Conservation (phyloP, 2,329 filamentous ascomycete genomes). For the Aspergillus puulaauensis region DNA sequence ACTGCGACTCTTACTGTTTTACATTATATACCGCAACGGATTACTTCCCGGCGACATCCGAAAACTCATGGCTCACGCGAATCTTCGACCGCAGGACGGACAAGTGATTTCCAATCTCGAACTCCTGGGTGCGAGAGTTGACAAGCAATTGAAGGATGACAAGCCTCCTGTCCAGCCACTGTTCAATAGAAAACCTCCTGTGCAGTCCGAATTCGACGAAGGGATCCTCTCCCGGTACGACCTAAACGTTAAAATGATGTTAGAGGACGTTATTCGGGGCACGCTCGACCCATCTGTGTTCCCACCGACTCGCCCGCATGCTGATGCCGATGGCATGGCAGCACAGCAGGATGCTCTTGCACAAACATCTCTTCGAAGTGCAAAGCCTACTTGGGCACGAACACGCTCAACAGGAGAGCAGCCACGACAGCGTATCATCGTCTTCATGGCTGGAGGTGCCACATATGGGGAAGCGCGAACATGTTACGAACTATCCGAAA, state of each 20-base stretch:
- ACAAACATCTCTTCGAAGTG: conserved; percentile 78
- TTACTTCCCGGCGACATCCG: conserved; percentile 80
- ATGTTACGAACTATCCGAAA: conserved; percentile 81
- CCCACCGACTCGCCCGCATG: conserved; percentile 70
- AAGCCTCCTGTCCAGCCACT: conserved; percentile 65
- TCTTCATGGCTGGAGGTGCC: conserved; percentile 93
- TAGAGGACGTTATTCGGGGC: conserved; percentile 71
- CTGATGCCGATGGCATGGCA: conserved; percentile 45
- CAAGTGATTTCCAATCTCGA: conserved; percentile 73
- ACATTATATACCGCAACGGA: conserved; percentile 81
- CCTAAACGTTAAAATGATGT: conserved; percentile 75
- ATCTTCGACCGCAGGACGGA: conserved; percentile 71
- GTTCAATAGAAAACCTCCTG: conserved; percentile 66
- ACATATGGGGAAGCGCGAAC: conserved; percentile 86
- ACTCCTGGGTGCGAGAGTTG: conserved; percentile 73
- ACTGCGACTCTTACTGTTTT: conserved; percentile 80
- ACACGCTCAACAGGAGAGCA: conserved; percentile 72
- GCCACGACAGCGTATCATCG: conserved; percentile 83
- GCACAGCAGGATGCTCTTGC: conserved; percentile 51
- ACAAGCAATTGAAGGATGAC: conserved; percentile 73
- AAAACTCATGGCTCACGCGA: conserved; percentile 79
- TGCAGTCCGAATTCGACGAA: conserved; percentile 65
- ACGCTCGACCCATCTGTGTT: conserved; percentile 66
- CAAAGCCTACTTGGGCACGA: conserved; percentile 93
- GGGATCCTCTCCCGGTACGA: conserved; percentile 86